Base-by-base conservation (phyloP, 306 rosid species). In the Chamaecrista fasciculata region DNA sequence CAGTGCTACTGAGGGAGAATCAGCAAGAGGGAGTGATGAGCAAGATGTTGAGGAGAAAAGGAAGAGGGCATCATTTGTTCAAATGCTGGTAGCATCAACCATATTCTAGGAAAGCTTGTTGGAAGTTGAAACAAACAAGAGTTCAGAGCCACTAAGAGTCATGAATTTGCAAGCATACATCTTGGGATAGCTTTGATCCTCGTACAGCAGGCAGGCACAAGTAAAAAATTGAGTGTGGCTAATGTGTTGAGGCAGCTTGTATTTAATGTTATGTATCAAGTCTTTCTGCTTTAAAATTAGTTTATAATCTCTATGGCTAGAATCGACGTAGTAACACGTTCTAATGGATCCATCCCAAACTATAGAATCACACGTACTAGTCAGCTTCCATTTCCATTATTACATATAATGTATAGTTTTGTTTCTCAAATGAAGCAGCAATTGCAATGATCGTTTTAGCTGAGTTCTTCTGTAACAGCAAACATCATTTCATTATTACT, bases 61-160 rank as follows among this genome's bases (percentile, higher is more conserved):
- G 74, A 64, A 57, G 69, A 85, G 78, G 70, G 93, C 88, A 4
- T 53, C 79, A 25, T 87, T 85, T 40, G 83, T 71, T 76, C 96
- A 80, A 48, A 71, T 82, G 49, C 44, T 95, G 80, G 71, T 91
- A 14, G 46, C 69, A 14, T 89, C 97, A 36, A 79, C 90, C 78
- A 68, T 94, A 15, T 58, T 85, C 64, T 86, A 73, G 63, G 83
- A 53, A 68, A 29, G n/a, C 61, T 37, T 66, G 51, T 40, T 23
- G 12, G 15, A 44, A 48, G 18, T n/a, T n/a, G n/a, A n/a, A n/a
- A n/a, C n/a, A n/a, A n/a, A n/a, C n/a, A 25, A 48, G 15, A 29
- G 59, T n/a, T 20, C 49, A 6, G 21, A 66, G 50, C 25, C 40
- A 28, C 50, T n/a, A n/a, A n/a, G n/a, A 78, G 59, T 66, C 59